Evolutionary conservation across 208 protist species (phyloP), one percentile per base, ranked within the genome.

Genomic region (Acanthamoeba royreba): DNA sequence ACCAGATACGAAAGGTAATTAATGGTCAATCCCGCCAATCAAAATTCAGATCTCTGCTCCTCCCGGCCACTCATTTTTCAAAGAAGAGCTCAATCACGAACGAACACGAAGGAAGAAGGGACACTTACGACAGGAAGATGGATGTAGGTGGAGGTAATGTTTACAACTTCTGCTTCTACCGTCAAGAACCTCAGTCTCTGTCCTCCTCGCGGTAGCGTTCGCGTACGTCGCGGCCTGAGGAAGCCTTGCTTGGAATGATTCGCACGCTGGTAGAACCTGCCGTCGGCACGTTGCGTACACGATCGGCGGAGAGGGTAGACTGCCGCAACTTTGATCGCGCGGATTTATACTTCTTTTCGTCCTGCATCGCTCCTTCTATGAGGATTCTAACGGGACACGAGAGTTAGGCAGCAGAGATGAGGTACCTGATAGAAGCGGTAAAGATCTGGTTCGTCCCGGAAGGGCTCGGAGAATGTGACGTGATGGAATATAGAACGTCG

Each of bases 401-500:
- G 63, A 8, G 33, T 25, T 9, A 85, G 25, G 28, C 17, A 61
- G 22, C 19, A 61, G 52, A 61, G 52, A 22, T 28, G 22, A 61
- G 4, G 40, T 31, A 86, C 77, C 77, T 86, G 42, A 28, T 86
- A 86, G 31, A 86, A 86, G 47, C 77, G 77, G 47, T 45, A 86
- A 4, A 86, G 77, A 19, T 86, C 35, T 28, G 77, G 47, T 22
- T 49, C 47, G 77, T 86, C 77, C 11, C 38, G n/a, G 31, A 86
- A 86, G 4, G 77, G 45, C 31, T 86, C 77, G 28, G 45, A 58
- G 77, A 86, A 86, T 8, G 77, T 86, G 28, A 86, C 77, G 77
- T 86, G 77, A 86, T 86, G 77, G 31, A 86, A 86, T 17, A 86
- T 55, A 1, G 45, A 58, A 58, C 77, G 77, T 86, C 47, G 77